phyloP scores from a whole-genome alignment of 306 rosid species.

The Lupinus albus region DNA sequence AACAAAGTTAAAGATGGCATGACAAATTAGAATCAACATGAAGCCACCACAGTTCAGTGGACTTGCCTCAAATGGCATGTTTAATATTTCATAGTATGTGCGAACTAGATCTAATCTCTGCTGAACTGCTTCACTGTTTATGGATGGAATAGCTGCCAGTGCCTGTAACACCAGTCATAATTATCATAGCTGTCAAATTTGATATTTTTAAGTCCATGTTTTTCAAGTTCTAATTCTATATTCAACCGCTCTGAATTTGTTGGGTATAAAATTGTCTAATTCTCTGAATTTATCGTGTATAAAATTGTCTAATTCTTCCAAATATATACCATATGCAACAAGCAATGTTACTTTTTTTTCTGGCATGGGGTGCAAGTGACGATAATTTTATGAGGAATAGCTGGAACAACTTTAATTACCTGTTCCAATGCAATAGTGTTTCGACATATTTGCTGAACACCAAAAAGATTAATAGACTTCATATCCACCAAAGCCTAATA shows the following conservation, averaged over 20 bases:
- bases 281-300: constrained; percentile 1
- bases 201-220: neutral
- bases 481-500: constrained; percentile 87
- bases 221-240: neutral
- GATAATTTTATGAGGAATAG: neutral
- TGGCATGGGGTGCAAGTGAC: neutral
- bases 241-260: constrained; percentile 1
- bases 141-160: constrained; percentile 92
- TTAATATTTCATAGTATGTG: constrained; percentile 88
- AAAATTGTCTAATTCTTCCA: constrained; percentile 17
- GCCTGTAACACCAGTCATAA: constrained; percentile 64
- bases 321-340: neutral
- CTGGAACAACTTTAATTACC: constrained; percentile 49
- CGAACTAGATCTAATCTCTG: constrained; percentile 91
- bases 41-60: constrained; percentile 18
- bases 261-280: neutral
- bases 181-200: constrained; percentile 33
- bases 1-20: constrained; percentile 34
- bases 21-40: constrained; percentile 11
- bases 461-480: constrained; percentile 90
- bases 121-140: constrained; percentile 80
- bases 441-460: constrained; percentile 98
- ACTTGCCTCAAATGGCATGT: constrained; percentile 99
- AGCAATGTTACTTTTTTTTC: neutral
- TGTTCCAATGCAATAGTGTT: constrained; percentile 96